These are phyloP conservation scores for Cucurbita argyrosperma DNA, from an alignment of 306 rosid genomes.

Conservation along the genomic window DNA sequence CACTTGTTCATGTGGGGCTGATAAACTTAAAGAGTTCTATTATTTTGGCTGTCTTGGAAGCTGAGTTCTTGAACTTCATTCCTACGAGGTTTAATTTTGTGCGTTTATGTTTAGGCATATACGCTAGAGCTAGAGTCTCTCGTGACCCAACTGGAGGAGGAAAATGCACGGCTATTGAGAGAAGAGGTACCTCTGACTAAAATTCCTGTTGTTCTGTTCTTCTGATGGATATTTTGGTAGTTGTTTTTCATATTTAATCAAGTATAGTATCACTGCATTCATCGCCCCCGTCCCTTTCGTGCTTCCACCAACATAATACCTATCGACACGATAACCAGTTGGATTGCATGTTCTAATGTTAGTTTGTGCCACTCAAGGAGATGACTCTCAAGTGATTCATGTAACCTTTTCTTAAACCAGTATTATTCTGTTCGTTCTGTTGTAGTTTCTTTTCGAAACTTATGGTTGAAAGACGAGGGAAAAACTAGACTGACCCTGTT, in stretches of 20 bases:
- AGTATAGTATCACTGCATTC: background rate
- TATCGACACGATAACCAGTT: background rate
- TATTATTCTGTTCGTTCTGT: background rate
- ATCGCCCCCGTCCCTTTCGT: background rate
- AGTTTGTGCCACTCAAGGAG: background rate
- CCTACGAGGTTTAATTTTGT: background rate
- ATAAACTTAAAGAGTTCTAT: background rate
- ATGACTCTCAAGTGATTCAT: background rate
- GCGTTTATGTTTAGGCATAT: slow-evolving; percentile 46
- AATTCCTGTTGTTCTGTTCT: background rate
- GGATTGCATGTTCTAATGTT: background rate
- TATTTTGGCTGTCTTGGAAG: background rate
- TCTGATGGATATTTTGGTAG: background rate
- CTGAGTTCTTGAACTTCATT: background rate
- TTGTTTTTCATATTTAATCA: background rate
- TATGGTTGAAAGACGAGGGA: background rate
- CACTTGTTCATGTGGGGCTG: background rate
- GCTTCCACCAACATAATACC: background rate
- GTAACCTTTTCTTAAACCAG: background rate
- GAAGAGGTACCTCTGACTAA: slow-evolving; percentile 45
- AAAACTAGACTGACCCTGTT: background rate
- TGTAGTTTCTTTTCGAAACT: background rate
- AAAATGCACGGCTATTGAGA: slow-evolving; percentile 35
- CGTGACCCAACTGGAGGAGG: slow-evolving; percentile 60
- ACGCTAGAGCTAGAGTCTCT: slow-evolving; percentile 59